Evolutionary conservation across 2,329 filamentous ascomycete species (phyloP).

Genomic region (Neonectria faginata): DNA sequence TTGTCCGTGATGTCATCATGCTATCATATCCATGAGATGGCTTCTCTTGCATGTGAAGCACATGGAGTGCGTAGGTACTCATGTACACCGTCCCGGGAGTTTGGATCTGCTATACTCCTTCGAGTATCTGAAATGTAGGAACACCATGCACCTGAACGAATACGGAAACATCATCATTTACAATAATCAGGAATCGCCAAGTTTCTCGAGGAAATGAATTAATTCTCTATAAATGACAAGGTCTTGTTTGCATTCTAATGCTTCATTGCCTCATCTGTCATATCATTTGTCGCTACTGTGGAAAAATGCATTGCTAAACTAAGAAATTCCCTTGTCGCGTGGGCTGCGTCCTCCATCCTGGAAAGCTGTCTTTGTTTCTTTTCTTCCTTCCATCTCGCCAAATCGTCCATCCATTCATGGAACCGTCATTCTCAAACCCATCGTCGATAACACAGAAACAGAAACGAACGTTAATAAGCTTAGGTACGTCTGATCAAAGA

Average conservation of each 20-base stretch:
- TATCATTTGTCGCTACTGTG: slow-evolving; percentile 24
- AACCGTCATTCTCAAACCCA: slow-evolving; percentile 9
- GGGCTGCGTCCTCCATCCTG: slow-evolving; percentile 24
- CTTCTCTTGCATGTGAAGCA: slow-evolving; percentile 3
- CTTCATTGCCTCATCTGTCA: slow-evolving; percentile 19
- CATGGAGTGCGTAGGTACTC: not conserved
- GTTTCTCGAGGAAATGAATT: slow-evolving; percentile 11
- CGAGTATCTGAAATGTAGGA: not conserved
- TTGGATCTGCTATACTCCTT: not conserved
- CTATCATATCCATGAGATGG: not conserved
- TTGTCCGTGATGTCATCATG: slow-evolving; percentile 36
- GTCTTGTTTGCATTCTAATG: slow-evolving; percentile 11
- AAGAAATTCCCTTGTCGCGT: slow-evolving; percentile 24
- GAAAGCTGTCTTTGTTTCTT: slow-evolving; percentile 26
- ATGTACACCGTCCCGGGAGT: not conserved
- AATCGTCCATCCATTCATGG: not conserved
- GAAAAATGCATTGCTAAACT: slow-evolving; percentile 25
- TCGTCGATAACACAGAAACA: slow-evolving; percentile 36
- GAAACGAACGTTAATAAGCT: slow-evolving; percentile 31
- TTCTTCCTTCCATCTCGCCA: slow-evolving; percentile 6
- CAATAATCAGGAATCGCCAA: not conserved
- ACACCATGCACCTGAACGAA: not conserved
- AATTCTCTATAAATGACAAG: slow-evolving; percentile 17
- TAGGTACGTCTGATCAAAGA: slow-evolving; percentile 9
- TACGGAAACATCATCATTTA: not conserved